These are phyloP conservation scores for Sporothrix globosa DNA, from an alignment of 2,329 filamentous ascomycete species.

Conservation along the genomic window DNA sequence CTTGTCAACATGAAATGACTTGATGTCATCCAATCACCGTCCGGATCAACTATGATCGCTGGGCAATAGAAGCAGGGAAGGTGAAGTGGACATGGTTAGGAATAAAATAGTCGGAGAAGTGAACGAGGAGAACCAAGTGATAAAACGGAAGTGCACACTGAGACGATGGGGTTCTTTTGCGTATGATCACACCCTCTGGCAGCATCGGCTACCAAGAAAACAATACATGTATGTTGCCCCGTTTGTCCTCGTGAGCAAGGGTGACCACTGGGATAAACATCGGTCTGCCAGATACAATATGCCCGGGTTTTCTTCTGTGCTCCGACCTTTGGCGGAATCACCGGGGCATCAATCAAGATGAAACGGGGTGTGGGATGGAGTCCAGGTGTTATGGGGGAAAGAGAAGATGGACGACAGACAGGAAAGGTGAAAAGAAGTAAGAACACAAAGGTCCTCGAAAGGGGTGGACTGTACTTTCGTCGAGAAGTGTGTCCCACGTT, in stretches of 20 bases:
- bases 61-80: not conserved
- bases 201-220: not conserved
- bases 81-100: too few relatives aligned
- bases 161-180: not conserved
- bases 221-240: not conserved
- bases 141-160: not conserved
- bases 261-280: not conserved
- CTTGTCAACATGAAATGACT: not conserved
- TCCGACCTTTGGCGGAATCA: not conserved
- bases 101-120: not conserved
- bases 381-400: not conserved
- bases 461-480: not conserved
- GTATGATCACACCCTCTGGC: not conserved
- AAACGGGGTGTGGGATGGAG: constrained; percentile 9
- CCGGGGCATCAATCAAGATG: constrained; percentile 19
- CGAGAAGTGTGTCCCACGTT: constrained; percentile 11
- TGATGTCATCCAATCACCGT: not conserved
- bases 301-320: not conserved
- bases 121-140: not conserved
- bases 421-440: not conserved
- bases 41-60: not conserved
- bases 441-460: not conserved
- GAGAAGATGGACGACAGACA: not conserved
- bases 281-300: not conserved
- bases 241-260: constrained; percentile 20